Base-by-base conservation (phyloP, 2,329 filamentous ascomycete genomes). In the Hypoxylon sp. region DNA sequence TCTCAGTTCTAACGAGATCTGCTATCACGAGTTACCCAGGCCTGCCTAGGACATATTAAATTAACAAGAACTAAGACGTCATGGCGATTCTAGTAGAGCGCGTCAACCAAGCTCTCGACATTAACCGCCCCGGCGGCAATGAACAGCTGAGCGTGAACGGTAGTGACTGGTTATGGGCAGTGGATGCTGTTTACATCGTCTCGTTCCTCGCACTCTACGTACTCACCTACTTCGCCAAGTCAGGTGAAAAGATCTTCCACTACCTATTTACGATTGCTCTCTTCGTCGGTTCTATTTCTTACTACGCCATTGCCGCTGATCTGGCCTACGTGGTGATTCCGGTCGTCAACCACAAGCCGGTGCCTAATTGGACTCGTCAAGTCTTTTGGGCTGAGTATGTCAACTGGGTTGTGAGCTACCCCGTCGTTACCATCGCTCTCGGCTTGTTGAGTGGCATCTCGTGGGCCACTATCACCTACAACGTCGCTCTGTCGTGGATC, bases 381-480 rank as follows among this genome's bases (percentile, higher is more conserved):
- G 82, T 88, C 73, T 88, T 87, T 79, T 88, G 81, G 75, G 80
- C 82, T 64, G 85, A 86, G 75, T 88, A 87, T 73, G 79, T 87
- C 75, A 81, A 85, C 79, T 88, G 74, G 73, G 81, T 82, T 11
- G 81, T 88, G 14, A 74, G 80, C 5, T 87, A 85, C 75, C 84
- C 86, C 0, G 75, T 80, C 34, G 70, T 81, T 49, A 74, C 80
- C 48, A 74, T 87, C 28, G 79, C 83, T 1, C 79, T 87, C 6
- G 85, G 85, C 45, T 79, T 88, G 14, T 71, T 85, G 36, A 84
- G 83, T 21, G 85, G 85, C 50, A 77, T 87, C 32, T 82, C 84
- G n/a, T 88, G 86, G 86, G 82, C 86, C 19, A 87, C 84, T 25
- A 86, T 87, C 64, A 41, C 83, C 63, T 86, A 81, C 74, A 83